phyloP scores from a whole-genome alignment of 495 filamentous ascomycete species.

The Polyplosphaeria fusca region DNA sequence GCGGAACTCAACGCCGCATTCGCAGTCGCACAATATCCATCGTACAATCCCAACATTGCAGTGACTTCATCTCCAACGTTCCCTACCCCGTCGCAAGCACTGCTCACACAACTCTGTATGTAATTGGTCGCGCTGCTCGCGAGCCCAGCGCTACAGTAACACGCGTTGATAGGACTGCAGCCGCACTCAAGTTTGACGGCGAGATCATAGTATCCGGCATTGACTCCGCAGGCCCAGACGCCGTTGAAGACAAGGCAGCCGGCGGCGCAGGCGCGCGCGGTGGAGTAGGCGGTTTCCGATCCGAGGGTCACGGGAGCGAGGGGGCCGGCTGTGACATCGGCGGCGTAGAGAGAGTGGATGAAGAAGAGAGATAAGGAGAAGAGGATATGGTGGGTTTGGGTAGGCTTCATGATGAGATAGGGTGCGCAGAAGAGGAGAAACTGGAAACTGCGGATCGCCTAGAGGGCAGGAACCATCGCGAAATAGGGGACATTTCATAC shows the following conservation, averaged over 20 bases:
- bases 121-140: neutral
- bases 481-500: too few relatives aligned
- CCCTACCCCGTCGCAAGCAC: neutral
- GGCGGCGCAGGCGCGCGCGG: neutral
- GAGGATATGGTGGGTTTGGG: too few relatives aligned
- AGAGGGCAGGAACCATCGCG: too few relatives aligned
- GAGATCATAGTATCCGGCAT: neutral
- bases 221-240: neutral
- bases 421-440: too few relatives aligned
- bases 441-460: too few relatives aligned
- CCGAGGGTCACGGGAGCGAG: neutral
- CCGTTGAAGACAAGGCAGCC: neutral
- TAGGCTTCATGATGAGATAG: too few relatives aligned
- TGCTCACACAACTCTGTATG: neutral
- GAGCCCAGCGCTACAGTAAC: neutral
- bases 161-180: neutral
- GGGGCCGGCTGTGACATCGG: neutral
- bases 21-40: conserved; percentile 1
- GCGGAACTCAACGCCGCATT: neutral
- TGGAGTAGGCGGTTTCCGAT: neutral
- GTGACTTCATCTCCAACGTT: neutral
- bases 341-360: neutral
- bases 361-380: neutral
- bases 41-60: conserved; percentile 1
- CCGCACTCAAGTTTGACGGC: neutral